A percentile compares a stretch with the other conserved stretches of the same genome.
Evolutionary conservation across 192 early-diverging fungal genomes (phyloP).

Genomic region (Entophlyctis luteolus): DNA sequence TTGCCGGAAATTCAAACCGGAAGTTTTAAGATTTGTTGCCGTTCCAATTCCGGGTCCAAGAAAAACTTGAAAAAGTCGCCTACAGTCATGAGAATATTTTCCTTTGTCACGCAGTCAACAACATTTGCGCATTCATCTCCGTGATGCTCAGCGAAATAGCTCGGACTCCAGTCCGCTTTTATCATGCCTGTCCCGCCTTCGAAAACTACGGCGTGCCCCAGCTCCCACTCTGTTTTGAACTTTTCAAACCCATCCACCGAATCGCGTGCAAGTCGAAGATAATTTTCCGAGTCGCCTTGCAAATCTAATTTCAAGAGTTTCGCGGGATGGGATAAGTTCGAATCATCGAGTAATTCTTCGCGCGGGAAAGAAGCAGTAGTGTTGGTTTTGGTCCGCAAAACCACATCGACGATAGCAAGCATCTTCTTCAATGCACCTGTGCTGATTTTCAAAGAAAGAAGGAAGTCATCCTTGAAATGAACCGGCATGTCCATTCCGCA

Average conservation of each 20-base stretch:
- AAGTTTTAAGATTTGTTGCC: conserved; percentile 24
- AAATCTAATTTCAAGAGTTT: no score
- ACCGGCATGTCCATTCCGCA: no score
- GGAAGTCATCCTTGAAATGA: no score
- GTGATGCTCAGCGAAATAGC: conserved; percentile 31
- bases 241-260: not conserved
- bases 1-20: no score
- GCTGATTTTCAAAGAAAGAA: no score
- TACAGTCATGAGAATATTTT: conserved; percentile 21
- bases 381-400: no score
- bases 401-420: no score
- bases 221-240: conserved; percentile 34
- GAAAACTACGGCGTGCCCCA: conserved; percentile 28
- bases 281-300: not conserved
- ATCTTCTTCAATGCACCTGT: no score
- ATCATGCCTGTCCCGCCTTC: conserved; percentile 12
- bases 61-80: conserved; percentile 48
- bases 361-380: no score
- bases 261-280: conserved; percentile 1
- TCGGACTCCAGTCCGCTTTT: conserved; percentile 30
- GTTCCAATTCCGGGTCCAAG: not conserved
- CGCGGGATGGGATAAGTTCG: no score
- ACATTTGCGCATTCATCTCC: conserved; percentile 48
- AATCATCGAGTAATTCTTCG: no score
- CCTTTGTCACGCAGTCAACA: conserved; percentile 45